Conservation (phyloP, 2,329 filamentous ascomycete genomes). For the Phialophora macrospora region DNA sequence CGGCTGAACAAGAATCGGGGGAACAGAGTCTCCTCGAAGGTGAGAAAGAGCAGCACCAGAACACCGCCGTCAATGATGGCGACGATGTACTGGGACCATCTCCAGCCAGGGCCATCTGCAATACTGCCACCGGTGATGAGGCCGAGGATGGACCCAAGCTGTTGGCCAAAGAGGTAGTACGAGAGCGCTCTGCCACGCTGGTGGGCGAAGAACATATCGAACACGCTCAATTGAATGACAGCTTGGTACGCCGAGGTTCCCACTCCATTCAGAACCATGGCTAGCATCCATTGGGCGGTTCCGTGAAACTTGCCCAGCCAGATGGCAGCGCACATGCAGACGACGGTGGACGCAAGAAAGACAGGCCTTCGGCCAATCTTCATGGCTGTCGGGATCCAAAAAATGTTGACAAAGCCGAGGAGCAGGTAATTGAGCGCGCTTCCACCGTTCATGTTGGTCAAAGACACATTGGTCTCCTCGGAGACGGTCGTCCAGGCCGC, state of each 20-base stretch:
- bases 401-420: constrained; percentile 50
- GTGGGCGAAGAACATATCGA: constrained; percentile 57
- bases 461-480: constrained; percentile 45
- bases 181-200: constrained; percentile 56
- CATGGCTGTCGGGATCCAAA: constrained; percentile 50
- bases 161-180: constrained; percentile 53
- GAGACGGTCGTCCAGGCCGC: constrained; percentile 51
- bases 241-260: constrained; percentile 57
- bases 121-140: constrained; percentile 44
- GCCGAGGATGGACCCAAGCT: constrained; percentile 45
- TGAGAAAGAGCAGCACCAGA: constrained; percentile 43
- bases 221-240: constrained; percentile 52
- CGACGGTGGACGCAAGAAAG: constrained; percentile 56
- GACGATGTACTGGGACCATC: constrained; percentile 45
- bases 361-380: constrained; percentile 60
- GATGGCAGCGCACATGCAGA: constrained; percentile 59
- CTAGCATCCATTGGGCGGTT: constrained; percentile 66
- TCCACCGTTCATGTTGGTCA: constrained; percentile 51
- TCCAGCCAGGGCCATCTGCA: constrained; percentile 44
- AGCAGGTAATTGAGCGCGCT: constrained; percentile 50
- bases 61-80: constrained; percentile 42
- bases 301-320: constrained; percentile 65
- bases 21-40: constrained; percentile 46
- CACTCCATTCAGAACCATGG: constrained; percentile 63
- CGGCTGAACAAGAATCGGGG: constrained; percentile 34